A percentile compares a stretch with the other conserved stretches of the same genome.
These are phyloP conservation scores for Raddia distichophylla DNA, from an alignment of 176 grass and related monocot genomes.

Conservation along the genomic window DNA sequence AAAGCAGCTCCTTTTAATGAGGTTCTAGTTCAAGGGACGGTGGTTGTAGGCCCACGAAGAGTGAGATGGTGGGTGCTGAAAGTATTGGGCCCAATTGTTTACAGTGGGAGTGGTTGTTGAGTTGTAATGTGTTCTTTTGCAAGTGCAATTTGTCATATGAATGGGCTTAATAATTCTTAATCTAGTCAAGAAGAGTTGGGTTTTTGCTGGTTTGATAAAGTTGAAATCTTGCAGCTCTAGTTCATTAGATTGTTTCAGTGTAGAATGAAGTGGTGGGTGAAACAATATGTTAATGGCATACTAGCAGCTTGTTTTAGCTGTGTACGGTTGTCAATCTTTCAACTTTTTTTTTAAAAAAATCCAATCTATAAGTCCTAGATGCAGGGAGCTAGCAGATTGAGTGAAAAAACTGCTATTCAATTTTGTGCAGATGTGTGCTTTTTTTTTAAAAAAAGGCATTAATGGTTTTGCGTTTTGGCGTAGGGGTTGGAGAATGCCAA, in stretches of 20 bases:
- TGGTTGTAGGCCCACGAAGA: constrained; percentile 49
- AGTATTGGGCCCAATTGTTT: constrained; percentile 50
- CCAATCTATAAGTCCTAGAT: background rate
- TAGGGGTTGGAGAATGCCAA: constrained; percentile 48
- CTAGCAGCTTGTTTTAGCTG: background rate
- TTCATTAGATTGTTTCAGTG: constrained; percentile 16
- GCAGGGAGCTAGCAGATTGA: background rate
- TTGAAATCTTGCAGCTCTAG: background rate
- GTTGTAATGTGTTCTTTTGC: constrained; percentile 31
- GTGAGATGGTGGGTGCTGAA: constrained; percentile 52
- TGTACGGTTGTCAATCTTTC: background rate
- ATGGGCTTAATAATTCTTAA: constrained; percentile 23
- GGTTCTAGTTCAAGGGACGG: constrained; percentile 33
- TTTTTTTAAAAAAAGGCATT: background rate
- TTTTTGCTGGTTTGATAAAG: background rate
- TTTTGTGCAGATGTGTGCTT: background rate
- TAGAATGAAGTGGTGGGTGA: background rate
- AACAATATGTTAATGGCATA: background rate
- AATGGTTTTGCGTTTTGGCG: background rate
- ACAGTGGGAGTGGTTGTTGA: constrained; percentile 42
- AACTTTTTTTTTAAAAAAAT: background rate
- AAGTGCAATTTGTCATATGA: constrained; percentile 2
- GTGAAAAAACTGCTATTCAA: background rate
- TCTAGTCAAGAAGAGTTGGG: background rate
- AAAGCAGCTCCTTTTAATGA: constrained; percentile 48